Percentiles rank a stretch among this genome's conserved stretches.
phyloP scores from a whole-genome alignment of 108 stramenopile species.

The Skeletonema potamos region DNA sequence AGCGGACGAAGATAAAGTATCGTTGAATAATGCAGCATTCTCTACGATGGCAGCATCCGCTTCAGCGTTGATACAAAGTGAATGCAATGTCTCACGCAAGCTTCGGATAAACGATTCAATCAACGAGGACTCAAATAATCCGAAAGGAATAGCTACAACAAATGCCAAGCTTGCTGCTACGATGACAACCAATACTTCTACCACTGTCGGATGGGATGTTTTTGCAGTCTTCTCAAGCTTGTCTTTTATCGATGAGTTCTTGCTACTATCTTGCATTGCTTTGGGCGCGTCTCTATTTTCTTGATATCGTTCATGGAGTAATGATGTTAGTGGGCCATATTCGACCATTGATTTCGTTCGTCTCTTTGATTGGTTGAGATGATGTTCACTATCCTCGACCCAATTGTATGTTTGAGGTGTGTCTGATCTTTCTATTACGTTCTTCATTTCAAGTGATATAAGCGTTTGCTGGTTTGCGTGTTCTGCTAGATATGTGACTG shows the following conservation, averaged over 20 bases:
- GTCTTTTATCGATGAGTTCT: background rate
- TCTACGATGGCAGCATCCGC: background rate
- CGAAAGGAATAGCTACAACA: background rate
- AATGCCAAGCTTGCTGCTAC: background rate
- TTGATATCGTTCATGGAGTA: background rate
- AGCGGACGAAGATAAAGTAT: background rate
- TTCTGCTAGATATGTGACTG: background rate
- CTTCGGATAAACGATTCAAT: background rate
- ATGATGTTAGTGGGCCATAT: background rate
- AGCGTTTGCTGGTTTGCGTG: background rate
- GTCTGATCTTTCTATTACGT: background rate
- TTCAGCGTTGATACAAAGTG: background rate
- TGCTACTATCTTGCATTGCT: background rate
- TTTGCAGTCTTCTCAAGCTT: background rate
- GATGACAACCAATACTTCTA: background rate
- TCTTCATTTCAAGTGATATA: background rate
- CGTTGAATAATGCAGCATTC: background rate
- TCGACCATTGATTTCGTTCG: background rate
- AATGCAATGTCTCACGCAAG: background rate
- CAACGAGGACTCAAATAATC: background rate
- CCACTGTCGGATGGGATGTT: background rate
- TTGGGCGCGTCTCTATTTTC: background rate
- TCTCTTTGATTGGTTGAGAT: background rate
- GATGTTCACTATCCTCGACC: background rate
- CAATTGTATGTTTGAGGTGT: background rate